Base-by-base conservation (phyloP, 345 rosid genomes). In the Lepidium africanum region DNA sequence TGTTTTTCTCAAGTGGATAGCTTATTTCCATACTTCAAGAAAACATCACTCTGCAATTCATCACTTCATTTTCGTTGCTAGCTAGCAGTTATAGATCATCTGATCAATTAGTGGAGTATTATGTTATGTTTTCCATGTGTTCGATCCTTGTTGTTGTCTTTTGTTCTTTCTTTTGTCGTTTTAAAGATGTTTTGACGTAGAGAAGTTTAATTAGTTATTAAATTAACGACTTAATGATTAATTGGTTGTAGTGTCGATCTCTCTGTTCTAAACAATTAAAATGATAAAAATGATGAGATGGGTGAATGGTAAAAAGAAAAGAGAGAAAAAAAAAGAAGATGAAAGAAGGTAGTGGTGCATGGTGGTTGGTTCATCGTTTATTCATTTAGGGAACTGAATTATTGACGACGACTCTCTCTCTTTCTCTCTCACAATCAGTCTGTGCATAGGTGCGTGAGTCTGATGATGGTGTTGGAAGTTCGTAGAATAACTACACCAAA, bases 1-100 rank as follows among this genome's bases (percentile, higher is more conserved):
- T 86, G 65, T 87, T 88, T 68, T 85, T 85, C 86, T 81, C 88
- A 5, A 80, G 77, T 63, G 92, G 94, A 69, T 61, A 47, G 39
- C 43, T 27, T 21, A 21, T 21, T 21, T 3, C 23, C 1, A 21
- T 21, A 21, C 23, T 1, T 1, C 2, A 21, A 25, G 27, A 25
- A 3, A 21, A 25, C 3, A 25, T 25, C 27, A 27, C 32, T 27
- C 32, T 27, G 32, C 32, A 27, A 27, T 27, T 27, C 32, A 0
- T 27, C 32, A 27, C 6, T 27, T 27, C 32, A 27, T 27, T 27
- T 30, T 46, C 51, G 12, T 2, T 16, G 14, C 36, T 25, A 30
- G 7, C 33, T 30, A 30, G n/a, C n/a, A n/a, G 17, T 33, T 27
- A 21, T 21, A 21, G n/a, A 50, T 25, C 37, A 27, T 51, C 56